Base-by-base conservation (phyloP, 2,329 filamentous ascomycete genomes). In the Fusarium tuaranense region DNA sequence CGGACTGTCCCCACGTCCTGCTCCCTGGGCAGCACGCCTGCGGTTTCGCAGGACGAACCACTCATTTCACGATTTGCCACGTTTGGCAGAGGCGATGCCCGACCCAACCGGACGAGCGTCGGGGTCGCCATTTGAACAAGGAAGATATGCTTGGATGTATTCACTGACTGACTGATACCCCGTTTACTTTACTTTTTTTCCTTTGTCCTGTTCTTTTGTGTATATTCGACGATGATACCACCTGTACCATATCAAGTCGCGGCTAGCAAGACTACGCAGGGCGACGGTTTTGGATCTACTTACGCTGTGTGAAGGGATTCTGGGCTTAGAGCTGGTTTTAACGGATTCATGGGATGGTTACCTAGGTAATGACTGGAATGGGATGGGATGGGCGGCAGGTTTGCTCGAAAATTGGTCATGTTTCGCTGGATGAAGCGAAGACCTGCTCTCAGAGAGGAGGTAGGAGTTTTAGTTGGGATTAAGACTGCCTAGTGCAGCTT, bases 1-100 rank as follows among this genome's bases (percentile, higher is more conserved):
- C 83, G 83, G 65, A 88, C 84, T 7, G 74, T 85, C 53, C 84
- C 85, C n/a, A 88, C 87, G 3, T 86, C 83, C 14, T 86, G 86
- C 80, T 89, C 87, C 22, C 85, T 87, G 9, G 84, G 84, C 63
- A 87, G 86, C 78, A 85, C 83, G 10, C 81, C 86, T 16, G 83
- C 82, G 34, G 77, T 81, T 38, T 82, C 81, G 68, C 80, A 81
- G 69, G 83, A 84, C 13, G 85, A 82, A 68, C 80, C 83, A 58
- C 82, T 83, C 60, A 79, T 84, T 61, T 83, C 84, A 68, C 82
- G 80, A 34, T 75, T 69, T 16, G 74, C 75, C 20, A 82, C 80
- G 3, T 81, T 82, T 77, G 81, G 81, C 16, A 76, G 75, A 63
- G 76, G 67, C 46, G 73, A 74, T 51, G 39, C 44, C 25, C 65